Evolutionary conservation across 2,329 filamentous ascomycete genomes (phyloP).

Genomic region (Didymellaceae sp.): DNA sequence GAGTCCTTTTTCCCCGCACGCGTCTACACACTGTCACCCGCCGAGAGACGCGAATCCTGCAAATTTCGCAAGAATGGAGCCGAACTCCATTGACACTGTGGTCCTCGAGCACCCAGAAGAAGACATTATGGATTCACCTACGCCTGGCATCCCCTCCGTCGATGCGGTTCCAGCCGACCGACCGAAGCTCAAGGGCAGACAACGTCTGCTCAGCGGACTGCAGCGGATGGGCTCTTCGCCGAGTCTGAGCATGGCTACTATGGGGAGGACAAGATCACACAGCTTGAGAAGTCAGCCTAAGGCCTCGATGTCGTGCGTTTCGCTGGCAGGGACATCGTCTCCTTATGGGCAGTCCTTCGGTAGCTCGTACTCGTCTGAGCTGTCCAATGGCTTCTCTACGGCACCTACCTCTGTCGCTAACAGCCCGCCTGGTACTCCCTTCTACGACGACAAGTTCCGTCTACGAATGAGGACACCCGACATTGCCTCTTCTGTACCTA

Average conservation of each 20-base stretch:
- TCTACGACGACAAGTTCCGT: constrained; percentile 62
- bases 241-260: constrained; percentile 71
- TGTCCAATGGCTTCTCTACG: constrained; percentile 63
- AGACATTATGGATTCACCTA: constrained; percentile 18
- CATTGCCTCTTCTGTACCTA: constrained; percentile 61
- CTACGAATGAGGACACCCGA: constrained; percentile 62
- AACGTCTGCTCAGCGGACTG: constrained; percentile 73
- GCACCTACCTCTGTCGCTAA: constrained; percentile 61
- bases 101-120: constrained; percentile 42
- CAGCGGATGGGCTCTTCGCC: constrained; percentile 84
- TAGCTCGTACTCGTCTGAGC: constrained; percentile 62
- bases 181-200: constrained; percentile 70
- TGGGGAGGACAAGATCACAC: constrained; percentile 69
- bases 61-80: constrained; percentile 39
- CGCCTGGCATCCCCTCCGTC: constrained; percentile 22
- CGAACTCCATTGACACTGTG: constrained; percentile 47
- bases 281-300: constrained; percentile 69
- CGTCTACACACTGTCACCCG: constrained; percentile 8
- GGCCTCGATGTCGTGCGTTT: constrained; percentile 70
- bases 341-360: constrained; percentile 61
- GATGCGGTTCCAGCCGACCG: constrained; percentile 40
- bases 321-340: constrained; percentile 60
- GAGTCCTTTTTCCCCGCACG: constrained; percentile 21
- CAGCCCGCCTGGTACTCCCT: constrained; percentile 56
- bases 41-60: constrained; percentile 11